Evolutionary conservation across 352 stramenopile species (phyloP).

Genomic region (Globisporangium spiculum): DNA sequence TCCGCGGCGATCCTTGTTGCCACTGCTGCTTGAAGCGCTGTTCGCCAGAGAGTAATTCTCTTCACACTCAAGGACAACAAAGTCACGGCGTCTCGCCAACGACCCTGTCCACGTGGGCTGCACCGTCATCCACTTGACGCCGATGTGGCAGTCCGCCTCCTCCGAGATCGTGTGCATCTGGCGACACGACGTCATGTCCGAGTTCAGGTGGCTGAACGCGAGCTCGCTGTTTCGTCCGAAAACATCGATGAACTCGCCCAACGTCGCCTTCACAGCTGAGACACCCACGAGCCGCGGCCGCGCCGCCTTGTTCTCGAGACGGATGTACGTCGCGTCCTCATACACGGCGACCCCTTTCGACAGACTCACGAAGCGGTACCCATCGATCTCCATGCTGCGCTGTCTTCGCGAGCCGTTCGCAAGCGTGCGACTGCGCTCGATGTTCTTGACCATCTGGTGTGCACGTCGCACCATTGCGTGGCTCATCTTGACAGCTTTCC

Average conservation of each 20-base stretch:
- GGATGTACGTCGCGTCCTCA: constrained; percentile 15
- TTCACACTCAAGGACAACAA: constrained; percentile 37
- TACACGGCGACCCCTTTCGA: constrained; percentile 15
- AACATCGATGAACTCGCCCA: constrained; percentile 30
- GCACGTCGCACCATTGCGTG: constrained; percentile 15
- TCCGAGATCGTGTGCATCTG: constrained; percentile 27
- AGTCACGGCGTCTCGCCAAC: constrained; percentile 34
- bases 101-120: constrained; percentile 22
- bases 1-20: constrained; percentile 21
- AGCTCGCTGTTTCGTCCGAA: constrained; percentile 18
- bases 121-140: constrained; percentile 34
- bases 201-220: constrained; percentile 6
- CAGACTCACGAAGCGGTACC: constrained; percentile 12
- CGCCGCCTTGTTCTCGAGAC: background rate
- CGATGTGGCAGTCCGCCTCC: constrained; percentile 24
- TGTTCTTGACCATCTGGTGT: constrained; percentile 15
- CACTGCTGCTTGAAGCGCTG: background rate
- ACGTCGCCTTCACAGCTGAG: constrained; percentile 22
- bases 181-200: constrained; percentile 17
- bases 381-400: constrained; percentile 15
- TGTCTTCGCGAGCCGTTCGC: background rate
- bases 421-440: constrained; percentile 14
- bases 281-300: constrained; percentile 15
- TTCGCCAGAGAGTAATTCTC: constrained; percentile 22
- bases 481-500: constrained; percentile 13